Percentiles rank a stretch among this genome's conserved stretches.
These are phyloP conservation scores for Pseudocercospora pini-densiflorae DNA, from an alignment of 2,329 filamentous ascomycete genomes.

Conservation along the genomic window DNA sequence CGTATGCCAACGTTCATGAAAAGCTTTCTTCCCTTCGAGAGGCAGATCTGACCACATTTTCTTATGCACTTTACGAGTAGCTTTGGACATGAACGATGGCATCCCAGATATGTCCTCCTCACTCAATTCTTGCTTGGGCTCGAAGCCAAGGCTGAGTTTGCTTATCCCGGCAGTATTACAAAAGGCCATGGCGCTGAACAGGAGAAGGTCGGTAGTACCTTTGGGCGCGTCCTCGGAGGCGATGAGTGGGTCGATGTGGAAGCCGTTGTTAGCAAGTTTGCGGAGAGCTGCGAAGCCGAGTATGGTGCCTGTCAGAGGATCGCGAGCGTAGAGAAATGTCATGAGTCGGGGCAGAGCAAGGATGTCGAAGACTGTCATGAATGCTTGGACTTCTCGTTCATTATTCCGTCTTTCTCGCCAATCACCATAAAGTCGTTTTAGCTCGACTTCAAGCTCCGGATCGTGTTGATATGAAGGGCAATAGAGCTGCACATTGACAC, in stretches of 20 bases:
- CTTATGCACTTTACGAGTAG: conserved; percentile 6
- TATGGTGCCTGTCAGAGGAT: neutral
- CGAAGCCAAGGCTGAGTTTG: conserved; percentile 9
- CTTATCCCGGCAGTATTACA: conserved; percentile 3
- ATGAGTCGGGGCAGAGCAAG: conserved; percentile 12
- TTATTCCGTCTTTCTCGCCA: neutral
- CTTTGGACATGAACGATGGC: neutral
- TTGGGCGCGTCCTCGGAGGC: neutral
- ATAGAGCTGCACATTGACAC: neutral
- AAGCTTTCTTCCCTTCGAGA: conserved; percentile 9
- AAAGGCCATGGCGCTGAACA: conserved; percentile 10
- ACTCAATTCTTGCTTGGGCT: neutral
- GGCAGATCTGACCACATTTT: conserved; percentile 4
- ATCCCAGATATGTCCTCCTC: neutral
- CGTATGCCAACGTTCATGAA: conserved; percentile 10
- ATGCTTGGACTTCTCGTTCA: neutral
- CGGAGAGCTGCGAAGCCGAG: conserved; percentile 11
- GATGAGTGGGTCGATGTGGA: conserved; percentile 11
- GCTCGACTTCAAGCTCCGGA: neutral
- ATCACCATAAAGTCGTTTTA: conserved; percentile 4
- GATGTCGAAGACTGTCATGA: conserved; percentile 18
- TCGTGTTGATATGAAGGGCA: conserved; percentile 10
- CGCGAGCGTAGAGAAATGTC: conserved; percentile 6
- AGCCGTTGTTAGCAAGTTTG: conserved; percentile 5
- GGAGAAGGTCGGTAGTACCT: conserved; percentile 13